These are phyloP conservation scores for Aquilaria malaccensis DNA, from an alignment of 345 rosid species.

Conservation along the genomic window DNA sequence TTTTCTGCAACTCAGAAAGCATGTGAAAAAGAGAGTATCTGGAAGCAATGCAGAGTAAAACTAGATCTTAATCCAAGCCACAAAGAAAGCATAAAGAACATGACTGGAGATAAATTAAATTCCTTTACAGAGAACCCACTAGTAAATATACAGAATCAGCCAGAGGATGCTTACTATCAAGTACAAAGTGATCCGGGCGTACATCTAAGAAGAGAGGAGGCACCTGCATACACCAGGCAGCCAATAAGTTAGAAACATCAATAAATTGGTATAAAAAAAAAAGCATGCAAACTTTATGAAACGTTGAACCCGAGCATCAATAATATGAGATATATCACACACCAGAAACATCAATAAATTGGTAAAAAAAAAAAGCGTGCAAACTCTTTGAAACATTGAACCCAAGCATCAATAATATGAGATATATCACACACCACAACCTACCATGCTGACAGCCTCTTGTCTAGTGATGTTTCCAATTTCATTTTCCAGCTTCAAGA, in stretches of 20 bases:
- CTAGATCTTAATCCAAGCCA: no score
- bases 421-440: slow-evolving; percentile 7
- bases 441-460: slow-evolving; percentile 97
- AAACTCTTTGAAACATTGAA: not conserved
- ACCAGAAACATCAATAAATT: not conserved
- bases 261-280: not conserved
- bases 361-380: not conserved
- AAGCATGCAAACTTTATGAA: not conserved
- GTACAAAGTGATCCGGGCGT: slow-evolving; percentile 64
- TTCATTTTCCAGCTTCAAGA: slow-evolving; percentile 91
- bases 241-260: slow-evolving; percentile 1
- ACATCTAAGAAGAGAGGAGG: slow-evolving; percentile 96
- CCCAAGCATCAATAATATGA: not conserved
- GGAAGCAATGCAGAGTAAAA: no score
- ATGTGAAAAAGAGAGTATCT: no score
- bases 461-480: slow-evolving; percentile 93
- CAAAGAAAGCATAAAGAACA: no score
- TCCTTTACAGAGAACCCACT: not conserved
- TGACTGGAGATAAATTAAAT: no score
- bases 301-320: not conserved
- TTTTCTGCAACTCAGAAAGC: no score
- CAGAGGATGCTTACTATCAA: slow-evolving; percentile 64
- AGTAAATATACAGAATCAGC: slow-evolving; percentile 7
- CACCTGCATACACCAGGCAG: slow-evolving; percentile 38
- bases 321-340: not conserved